Conservation (phyloP, 139 green algal genomes). For the Pedinophyceae sp. region DNA sequence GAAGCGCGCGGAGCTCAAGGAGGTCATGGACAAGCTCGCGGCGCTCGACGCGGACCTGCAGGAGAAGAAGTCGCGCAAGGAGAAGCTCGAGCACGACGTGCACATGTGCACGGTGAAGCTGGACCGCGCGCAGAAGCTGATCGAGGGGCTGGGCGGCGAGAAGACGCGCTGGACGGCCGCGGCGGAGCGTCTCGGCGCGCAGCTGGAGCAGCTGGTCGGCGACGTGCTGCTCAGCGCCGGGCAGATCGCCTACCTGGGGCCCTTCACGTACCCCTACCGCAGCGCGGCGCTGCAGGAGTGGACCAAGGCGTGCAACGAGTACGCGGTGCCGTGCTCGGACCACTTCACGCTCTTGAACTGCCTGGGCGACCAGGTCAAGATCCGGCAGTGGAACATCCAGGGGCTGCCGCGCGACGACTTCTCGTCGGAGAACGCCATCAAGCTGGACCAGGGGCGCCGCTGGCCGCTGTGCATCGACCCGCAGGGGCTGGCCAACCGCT, state of each 20-base stretch:
- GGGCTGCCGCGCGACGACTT: conserved; percentile 57
- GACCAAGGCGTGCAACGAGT: conserved; percentile 22
- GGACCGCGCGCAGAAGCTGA: conserved; percentile 45
- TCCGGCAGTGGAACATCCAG: conserved; percentile 42
- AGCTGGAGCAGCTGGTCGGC: conserved; percentile 28
- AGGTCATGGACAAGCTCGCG: conserved; percentile 37
- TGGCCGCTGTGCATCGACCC: conserved; percentile 31
- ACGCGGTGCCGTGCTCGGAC: conserved; percentile 21
- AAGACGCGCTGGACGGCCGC: conserved; percentile 27
- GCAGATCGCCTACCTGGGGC: conserved; percentile 44
- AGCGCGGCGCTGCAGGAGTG: too few species aligned
- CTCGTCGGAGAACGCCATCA: conserved; percentile 47
- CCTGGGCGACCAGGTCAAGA: conserved; percentile 37
- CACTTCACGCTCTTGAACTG: conserved; percentile 26
- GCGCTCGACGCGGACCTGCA: conserved; percentile 33
- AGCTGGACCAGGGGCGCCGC: conserved; percentile 13
- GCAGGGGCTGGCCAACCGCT: conserved; percentile 32
- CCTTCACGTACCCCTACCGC: conserved; percentile 37
- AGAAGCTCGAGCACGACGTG: conserved; percentile 31
- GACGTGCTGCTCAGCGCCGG: conserved; percentile 44
- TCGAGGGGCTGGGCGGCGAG: conserved; percentile 41
- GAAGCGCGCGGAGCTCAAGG: conserved; percentile 49
- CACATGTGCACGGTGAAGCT: conserved; percentile 48
- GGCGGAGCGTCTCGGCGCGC: conserved; percentile 21
- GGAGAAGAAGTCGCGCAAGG: conserved; percentile 29